Conservation (phyloP, 345 rosid genomes). For the Citrus maxima region DNA sequence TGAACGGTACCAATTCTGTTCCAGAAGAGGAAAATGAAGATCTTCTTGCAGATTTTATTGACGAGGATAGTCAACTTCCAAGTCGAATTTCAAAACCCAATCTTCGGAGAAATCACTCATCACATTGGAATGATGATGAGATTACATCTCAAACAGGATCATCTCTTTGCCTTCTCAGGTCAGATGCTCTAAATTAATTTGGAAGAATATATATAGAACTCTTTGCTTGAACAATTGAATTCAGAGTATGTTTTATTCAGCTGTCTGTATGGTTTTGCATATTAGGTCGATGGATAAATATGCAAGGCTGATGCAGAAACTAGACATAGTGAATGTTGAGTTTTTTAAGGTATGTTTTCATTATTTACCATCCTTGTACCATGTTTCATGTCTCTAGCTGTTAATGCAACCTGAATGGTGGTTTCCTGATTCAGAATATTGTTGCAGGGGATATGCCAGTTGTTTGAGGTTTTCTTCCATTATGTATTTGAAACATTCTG, state of each 20-base stretch:
- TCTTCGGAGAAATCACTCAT: constrained; percentile 33
- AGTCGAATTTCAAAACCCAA: constrained; percentile 71
- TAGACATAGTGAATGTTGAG: constrained; percentile 86
- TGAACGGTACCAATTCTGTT: constrained; percentile 52
- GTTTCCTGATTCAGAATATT: constrained; percentile 52
- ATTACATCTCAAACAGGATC: constrained; percentile 87
- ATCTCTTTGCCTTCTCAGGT: constrained; percentile 95
- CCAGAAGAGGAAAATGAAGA: constrained; percentile 95
- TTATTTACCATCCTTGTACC: constrained; percentile 5
- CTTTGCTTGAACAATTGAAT: not conserved
- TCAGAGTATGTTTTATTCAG: constrained; percentile 8
- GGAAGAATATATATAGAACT: not conserved
- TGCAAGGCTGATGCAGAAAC: constrained; percentile 97
- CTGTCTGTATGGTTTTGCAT: constrained; percentile 23
- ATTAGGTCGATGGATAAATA: constrained; percentile 96
- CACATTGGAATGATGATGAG: constrained; percentile 60
- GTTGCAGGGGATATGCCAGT: constrained; percentile 96
- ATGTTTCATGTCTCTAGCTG: constrained; percentile 8
- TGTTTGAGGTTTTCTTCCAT: constrained; percentile 80
- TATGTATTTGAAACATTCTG: constrained; percentile 75
- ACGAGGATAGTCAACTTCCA: constrained; percentile 98
- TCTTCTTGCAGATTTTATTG: constrained; percentile 94
- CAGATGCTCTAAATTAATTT: constrained; percentile 9
- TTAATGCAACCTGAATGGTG: constrained; percentile 3
- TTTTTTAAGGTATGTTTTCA: constrained; percentile 73